These are phyloP conservation scores for Chlamydomonas asymmetrica DNA, from an alignment of 139 green algal genomes.

Conservation along the genomic window DNA sequence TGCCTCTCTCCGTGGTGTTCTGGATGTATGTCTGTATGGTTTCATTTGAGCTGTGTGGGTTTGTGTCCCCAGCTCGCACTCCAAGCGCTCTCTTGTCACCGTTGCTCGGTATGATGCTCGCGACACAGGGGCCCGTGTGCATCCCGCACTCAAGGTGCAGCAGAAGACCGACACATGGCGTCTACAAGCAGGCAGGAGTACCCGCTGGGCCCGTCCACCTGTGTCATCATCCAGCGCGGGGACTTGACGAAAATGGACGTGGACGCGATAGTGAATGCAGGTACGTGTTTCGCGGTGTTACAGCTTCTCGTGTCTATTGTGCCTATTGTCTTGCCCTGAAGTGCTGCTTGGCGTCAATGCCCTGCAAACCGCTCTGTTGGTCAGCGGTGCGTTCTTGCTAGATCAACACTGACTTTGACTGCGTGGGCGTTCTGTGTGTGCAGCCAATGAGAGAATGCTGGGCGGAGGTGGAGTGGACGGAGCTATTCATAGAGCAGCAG, in stretches of 20 bases:
- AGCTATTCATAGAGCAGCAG: constrained; percentile 86
- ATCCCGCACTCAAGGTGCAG: too few relatives aligned
- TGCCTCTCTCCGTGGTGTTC: too few relatives aligned
- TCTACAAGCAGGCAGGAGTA: too few relatives aligned
- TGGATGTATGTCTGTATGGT: too few relatives aligned
- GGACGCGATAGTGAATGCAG: constrained; percentile 86
- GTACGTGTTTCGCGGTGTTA: constrained; percentile 17
- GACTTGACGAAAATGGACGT: constrained; percentile 74
- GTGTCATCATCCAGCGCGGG: constrained; percentile 60
- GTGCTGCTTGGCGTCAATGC: not conserved
- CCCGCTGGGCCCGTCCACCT: too few relatives aligned
- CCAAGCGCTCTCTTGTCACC: too few relatives aligned
- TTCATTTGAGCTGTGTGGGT: too few relatives aligned
- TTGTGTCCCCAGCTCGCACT: too few relatives aligned
- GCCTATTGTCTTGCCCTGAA: not conserved
- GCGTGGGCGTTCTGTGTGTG: not conserved
- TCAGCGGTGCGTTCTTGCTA: not conserved
- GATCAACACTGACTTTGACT: not conserved
- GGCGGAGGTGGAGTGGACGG: constrained; percentile 88
- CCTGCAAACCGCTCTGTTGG: not conserved
- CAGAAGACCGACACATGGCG: too few relatives aligned
- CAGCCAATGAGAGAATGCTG: constrained; percentile 86
- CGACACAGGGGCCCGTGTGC: too few relatives aligned
- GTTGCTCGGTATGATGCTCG: too few relatives aligned
- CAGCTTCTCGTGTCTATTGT: not conserved